phyloP scores from a whole-genome alignment of 108 stramenopile species.

The Parietichytrium sp. region DNA sequence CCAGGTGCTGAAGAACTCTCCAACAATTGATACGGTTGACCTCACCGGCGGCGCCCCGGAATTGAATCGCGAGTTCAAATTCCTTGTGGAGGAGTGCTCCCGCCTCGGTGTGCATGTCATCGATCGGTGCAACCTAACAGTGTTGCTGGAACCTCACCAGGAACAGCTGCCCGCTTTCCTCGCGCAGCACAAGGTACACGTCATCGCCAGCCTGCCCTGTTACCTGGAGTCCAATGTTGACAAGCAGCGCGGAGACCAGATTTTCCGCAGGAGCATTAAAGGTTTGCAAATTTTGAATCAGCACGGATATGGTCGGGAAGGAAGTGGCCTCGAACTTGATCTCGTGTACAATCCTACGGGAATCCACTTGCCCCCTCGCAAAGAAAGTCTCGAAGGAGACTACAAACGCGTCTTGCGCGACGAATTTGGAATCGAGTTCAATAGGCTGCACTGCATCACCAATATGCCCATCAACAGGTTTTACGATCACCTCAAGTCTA shows the following conservation, averaged over 20 bases:
- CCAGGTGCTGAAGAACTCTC: constrained; percentile 70
- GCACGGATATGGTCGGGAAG: constrained; percentile 72
- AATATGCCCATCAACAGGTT: constrained; percentile 99
- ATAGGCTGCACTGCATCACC: constrained; percentile 85
- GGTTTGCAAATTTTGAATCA: constrained; percentile 84
- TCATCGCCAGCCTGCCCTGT: constrained; percentile 88
- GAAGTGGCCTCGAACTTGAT: constrained; percentile 67
- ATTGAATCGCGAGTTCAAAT: constrained; percentile 81
- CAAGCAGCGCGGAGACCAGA: constrained; percentile 86
- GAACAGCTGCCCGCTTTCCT: constrained; percentile 88
- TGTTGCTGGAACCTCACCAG: constrained; percentile 87
- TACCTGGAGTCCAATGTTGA: constrained; percentile 88
- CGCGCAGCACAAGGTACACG: constrained; percentile 74
- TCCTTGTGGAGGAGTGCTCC: constrained; percentile 78
- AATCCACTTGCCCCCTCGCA: constrained; percentile 83
- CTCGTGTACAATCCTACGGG: constrained; percentile 96
- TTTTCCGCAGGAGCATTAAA: constrained; percentile 85
- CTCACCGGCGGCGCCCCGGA: constrained; percentile 96
- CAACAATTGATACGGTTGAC: constrained; percentile 80
- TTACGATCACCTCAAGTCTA: constrained; percentile 82
- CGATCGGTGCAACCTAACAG: constrained; percentile 94
- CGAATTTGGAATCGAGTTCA: constrained; percentile 87
- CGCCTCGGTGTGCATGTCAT: constrained; percentile 73
- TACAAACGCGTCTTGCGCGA: constrained; percentile 80
- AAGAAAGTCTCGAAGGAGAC: constrained; percentile 69